phyloP scores from a whole-genome alignment of 1,284 basidiomycete species.

The Cerrena zonata region DNA sequence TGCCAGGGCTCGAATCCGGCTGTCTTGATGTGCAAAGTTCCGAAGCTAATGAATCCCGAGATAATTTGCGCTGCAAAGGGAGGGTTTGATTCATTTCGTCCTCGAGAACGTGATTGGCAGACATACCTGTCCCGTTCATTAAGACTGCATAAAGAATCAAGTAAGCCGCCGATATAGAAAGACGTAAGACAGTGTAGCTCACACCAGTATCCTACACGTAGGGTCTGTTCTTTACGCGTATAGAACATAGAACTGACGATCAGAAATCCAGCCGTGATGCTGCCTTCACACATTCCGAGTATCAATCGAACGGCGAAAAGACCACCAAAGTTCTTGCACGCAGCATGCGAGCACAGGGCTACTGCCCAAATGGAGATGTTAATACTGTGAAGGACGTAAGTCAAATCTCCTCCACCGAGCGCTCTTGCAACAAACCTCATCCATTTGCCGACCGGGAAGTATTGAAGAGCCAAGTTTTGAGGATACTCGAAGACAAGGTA shows the following conservation, averaged over 20 bases:
- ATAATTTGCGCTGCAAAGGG: conserved; percentile 42
- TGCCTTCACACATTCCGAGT: conserved; percentile 73
- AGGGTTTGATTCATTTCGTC: too few relatives aligned
- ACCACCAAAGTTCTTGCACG: conserved; percentile 66
- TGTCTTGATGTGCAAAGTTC: conserved; percentile 55
- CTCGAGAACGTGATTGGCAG: too few relatives aligned
- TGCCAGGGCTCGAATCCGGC: conserved; percentile 58
- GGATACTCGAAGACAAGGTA: conserved; percentile 68
- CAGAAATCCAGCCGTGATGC: conserved; percentile 73
- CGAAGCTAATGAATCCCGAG: conserved; percentile 67
- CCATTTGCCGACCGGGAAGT: conserved; percentile 76
- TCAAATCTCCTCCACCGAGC: too few relatives aligned
- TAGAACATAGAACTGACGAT: conserved; percentile 78
- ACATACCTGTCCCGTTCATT: conserved; percentile 25
- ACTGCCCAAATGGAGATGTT: conserved; percentile 70
- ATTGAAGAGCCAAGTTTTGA: conserved; percentile 67
- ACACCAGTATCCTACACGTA: conserved; percentile 76
- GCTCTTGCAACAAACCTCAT: conserved; percentile 31
- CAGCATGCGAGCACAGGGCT: conserved; percentile 59
- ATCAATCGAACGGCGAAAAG: conserved; percentile 62
- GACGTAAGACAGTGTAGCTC: too few relatives aligned
- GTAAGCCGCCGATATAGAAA: too few relatives aligned
- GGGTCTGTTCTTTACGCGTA: conserved; percentile 66
- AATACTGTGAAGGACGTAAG: conserved; percentile 38
- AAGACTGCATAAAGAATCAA: too few relatives aligned